phyloP scores from a whole-genome alignment of 1,284 basidiomycete genomes.

The Melampsora americana region DNA sequence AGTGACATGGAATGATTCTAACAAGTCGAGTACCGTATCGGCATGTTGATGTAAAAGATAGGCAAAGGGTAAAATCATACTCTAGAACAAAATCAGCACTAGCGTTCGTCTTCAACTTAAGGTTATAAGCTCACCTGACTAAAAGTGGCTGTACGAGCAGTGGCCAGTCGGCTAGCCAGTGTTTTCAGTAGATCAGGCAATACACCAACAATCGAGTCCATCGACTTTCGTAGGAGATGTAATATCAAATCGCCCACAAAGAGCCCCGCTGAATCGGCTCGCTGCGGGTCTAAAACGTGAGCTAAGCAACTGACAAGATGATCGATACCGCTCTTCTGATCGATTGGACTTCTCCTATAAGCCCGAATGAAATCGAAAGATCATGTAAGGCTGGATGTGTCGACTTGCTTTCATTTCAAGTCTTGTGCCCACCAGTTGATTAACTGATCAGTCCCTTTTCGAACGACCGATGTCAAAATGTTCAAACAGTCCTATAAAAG shows the following conservation, averaged over 20 bases:
- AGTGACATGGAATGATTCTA: conserved; percentile 63
- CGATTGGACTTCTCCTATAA: conserved; percentile 45
- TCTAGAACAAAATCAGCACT: conserved; percentile 57
- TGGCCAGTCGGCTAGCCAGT: conserved; percentile 73
- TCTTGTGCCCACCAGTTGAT: conserved; percentile 62
- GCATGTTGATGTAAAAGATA: conserved; percentile 82
- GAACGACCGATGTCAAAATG: conserved; percentile 75
- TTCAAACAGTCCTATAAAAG: conserved; percentile 69
- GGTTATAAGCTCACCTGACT: conserved; percentile 63
- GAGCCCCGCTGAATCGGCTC: conserved; percentile 76
- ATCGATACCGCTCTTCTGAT: conserved; percentile 70
- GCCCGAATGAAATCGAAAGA: neutral
- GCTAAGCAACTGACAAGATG: conserved; percentile 71
- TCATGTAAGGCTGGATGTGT: too few species aligned
- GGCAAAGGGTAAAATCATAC: conserved; percentile 83
- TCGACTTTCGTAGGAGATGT: conserved; percentile 76
- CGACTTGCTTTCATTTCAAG: conserved; percentile 15
- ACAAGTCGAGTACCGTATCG: conserved; percentile 69
- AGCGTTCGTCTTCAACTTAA: neutral
- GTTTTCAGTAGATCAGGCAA: conserved; percentile 80
- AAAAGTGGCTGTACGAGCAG: conserved; percentile 82
- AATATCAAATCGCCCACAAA: conserved; percentile 91
- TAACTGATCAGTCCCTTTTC: conserved; percentile 79
- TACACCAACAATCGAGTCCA: conserved; percentile 72
- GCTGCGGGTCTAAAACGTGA: conserved; percentile 64